Evolutionary conservation across 129 eudicot genomes (phyloP).

Genomic region (Heracleum sosnowskyi): DNA sequence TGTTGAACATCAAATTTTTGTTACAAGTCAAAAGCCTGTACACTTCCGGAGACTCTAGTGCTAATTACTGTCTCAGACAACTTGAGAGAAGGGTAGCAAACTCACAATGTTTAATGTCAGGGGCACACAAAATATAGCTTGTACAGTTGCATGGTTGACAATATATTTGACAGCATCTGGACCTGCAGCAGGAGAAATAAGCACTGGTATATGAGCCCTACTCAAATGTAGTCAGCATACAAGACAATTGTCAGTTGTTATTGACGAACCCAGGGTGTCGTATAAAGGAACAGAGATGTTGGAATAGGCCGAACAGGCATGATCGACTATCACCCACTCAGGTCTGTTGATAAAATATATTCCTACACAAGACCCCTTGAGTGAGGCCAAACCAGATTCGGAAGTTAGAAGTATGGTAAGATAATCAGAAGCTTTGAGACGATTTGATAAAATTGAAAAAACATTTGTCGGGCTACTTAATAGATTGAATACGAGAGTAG

Average conservation of each 20-base stretch:
- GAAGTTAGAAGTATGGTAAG: background rate
- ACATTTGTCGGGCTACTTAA: no score
- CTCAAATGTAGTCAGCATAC: constrained; percentile 5
- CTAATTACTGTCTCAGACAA: background rate
- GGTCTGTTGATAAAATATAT: constrained; percentile 71
- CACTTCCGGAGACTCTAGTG: no score
- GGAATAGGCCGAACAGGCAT: constrained; percentile 84
- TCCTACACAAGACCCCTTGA: constrained; percentile 65
- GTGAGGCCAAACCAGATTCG: constrained; percentile 17
- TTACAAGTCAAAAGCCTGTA: no score
- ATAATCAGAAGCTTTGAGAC: background rate
- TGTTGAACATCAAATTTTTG: no score
- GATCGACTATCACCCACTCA: no score
- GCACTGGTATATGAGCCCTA: constrained; percentile 1
- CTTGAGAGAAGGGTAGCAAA: constrained; percentile 9
- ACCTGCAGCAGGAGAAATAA: constrained; percentile 37
- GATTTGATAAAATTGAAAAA: no score
- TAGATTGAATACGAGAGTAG: no score
- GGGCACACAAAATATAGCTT: constrained; percentile 85
- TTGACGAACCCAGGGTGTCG: constrained; percentile 61
- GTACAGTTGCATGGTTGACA: constrained; percentile 71
- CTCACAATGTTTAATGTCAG: constrained; percentile 64
- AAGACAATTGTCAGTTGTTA: background rate
- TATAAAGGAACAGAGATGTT: constrained; percentile 71
- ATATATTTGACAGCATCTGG: constrained; percentile 88